Conservation (phyloP, 2,329 filamentous ascomycete genomes). For the Aspergillus ibericus region DNA sequence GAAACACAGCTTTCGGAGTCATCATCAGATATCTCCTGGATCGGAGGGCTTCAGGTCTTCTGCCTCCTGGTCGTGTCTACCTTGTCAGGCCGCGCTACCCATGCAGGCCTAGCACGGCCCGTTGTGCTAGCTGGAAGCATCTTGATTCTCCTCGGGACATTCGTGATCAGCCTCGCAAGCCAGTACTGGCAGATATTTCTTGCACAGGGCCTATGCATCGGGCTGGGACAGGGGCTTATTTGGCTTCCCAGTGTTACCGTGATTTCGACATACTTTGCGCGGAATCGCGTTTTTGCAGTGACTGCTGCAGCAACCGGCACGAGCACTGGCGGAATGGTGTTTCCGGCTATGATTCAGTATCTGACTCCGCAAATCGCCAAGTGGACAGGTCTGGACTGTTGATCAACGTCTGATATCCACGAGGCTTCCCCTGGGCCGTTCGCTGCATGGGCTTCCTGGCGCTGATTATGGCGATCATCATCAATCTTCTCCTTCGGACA, state of each 20-base stretch:
- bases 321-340: constrained; percentile 45
- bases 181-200: constrained; percentile 54
- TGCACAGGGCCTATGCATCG: constrained; percentile 44
- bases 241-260: constrained; percentile 43
- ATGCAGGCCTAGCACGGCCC: constrained; percentile 43
- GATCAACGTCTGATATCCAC: no score
- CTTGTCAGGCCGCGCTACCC: constrained; percentile 43
- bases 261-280: constrained; percentile 43
- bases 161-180: constrained; percentile 47
- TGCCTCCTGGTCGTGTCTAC: constrained; percentile 47
- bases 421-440: constrained; percentile 50
- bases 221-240: constrained; percentile 44
- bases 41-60: constrained; percentile 39
- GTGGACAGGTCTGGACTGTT: background rate
- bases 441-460: constrained; percentile 50
- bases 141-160: constrained; percentile 44
- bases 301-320: constrained; percentile 38
- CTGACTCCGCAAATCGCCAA: constrained; percentile 36
- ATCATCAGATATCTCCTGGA: background rate
- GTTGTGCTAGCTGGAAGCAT: constrained; percentile 30
- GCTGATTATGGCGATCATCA: constrained; percentile 33
- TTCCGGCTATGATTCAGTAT: constrained; percentile 45
- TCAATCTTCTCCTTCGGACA: constrained; percentile 37
- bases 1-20: background rate
- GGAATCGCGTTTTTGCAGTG: constrained; percentile 39